These are phyloP conservation scores for Acer campestre DNA, from an alignment of 345 rosid genomes.

Conservation along the genomic window DNA sequence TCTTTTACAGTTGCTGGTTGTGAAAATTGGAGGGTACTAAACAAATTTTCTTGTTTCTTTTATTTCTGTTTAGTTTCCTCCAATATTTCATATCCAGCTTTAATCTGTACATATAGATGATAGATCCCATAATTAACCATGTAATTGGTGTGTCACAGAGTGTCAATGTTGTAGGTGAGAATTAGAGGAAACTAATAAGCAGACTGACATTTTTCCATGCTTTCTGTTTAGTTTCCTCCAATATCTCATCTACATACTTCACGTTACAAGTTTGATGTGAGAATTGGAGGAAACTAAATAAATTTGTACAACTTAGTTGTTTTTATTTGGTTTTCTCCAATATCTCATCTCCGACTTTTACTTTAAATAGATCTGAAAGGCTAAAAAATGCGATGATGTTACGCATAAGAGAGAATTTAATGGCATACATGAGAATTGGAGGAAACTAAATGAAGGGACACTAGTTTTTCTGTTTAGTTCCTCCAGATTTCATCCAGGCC, in stretches of 20 bases:
- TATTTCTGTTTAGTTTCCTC: slow-evolving; percentile 12
- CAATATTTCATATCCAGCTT: slow-evolving; percentile 2
- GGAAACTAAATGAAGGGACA: too few species aligned
- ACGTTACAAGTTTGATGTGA: neutral
- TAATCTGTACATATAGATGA: neutral
- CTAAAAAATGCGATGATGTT: too few species aligned
- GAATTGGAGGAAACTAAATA: neutral
- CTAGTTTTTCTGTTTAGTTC: too few species aligned
- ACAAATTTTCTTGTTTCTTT: neutral
- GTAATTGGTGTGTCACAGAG: neutral
- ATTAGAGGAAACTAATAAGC: slow-evolving; percentile 5
- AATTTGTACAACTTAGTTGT: neutral
- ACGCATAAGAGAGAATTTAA: too few species aligned
- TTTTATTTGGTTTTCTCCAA: slow-evolving; percentile 12
- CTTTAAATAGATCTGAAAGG: neutral
- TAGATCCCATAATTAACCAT: neutral
- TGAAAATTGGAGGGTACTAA: slow-evolving; percentile 12
- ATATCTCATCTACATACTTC: neutral
- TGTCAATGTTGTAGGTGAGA: slow-evolving; percentile 5
- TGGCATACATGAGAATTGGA: too few species aligned
- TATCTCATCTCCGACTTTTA: slow-evolving; percentile 6
- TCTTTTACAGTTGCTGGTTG: neutral
- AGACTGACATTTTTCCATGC: neutral
- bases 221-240: slow-evolving; percentile 8
- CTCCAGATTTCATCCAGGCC: too few species aligned